A percentile compares a stretch with the other conserved stretches of the same genome.
phyloP scores from a whole-genome alignment of 495 filamentous ascomycete species.

The Polyplosphaeria fusca region DNA sequence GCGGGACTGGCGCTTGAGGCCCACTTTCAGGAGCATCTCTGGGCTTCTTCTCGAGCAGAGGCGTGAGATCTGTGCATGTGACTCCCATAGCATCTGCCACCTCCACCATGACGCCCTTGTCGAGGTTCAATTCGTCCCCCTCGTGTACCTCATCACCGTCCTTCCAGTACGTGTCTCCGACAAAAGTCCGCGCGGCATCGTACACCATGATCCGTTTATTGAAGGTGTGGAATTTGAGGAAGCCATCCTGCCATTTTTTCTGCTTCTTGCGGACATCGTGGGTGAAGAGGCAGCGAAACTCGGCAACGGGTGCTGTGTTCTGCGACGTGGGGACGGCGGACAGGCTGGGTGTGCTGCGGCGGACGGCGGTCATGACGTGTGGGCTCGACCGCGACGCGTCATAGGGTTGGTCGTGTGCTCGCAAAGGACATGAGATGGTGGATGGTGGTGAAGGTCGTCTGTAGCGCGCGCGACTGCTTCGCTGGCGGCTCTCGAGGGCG shows the following conservation, averaged over 20 bases:
- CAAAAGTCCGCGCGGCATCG: slow-evolving; percentile 71
- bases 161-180: slow-evolving; percentile 83
- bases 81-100: slow-evolving; percentile 70
- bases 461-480: background rate
- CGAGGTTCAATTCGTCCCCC: slow-evolving; percentile 79
- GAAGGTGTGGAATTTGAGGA: slow-evolving; percentile 81
- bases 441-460: background rate
- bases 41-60: slow-evolving; percentile 69
- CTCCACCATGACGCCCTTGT: slow-evolving; percentile 71
- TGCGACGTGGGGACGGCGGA: slow-evolving; percentile 31
- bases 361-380: slow-evolving; percentile 42
- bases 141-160: slow-evolving; percentile 60
- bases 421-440: background rate
- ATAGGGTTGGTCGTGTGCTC: background rate
- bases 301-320: slow-evolving; percentile 68
- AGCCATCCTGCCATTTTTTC: slow-evolving; percentile 92
- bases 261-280: slow-evolving; percentile 79
- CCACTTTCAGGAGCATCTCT: slow-evolving; percentile 44
- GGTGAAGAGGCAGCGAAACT: slow-evolving; percentile 82
- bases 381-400: slow-evolving; percentile 9
- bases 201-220: slow-evolving; percentile 92
- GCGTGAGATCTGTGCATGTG: slow-evolving; percentile 71
- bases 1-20: background rate
- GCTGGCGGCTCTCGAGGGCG: background rate
- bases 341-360: slow-evolving; percentile 36